These are phyloP conservation scores for Mycena venus DNA, from an alignment of 768 basidiomycete species.

Conservation along the genomic window DNA sequence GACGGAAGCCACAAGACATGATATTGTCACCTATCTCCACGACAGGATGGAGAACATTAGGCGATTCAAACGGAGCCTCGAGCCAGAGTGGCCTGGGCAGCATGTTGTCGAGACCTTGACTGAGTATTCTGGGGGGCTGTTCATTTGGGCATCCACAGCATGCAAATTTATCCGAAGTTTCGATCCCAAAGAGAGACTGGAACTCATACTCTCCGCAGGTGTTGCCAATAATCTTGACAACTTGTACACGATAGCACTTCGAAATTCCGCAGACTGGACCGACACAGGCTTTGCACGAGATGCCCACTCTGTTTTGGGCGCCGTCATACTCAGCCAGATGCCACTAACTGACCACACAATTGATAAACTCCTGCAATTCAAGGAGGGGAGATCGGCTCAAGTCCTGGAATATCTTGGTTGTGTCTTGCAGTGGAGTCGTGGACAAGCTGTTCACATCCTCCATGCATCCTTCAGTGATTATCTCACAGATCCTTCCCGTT, in stretches of 20 bases:
- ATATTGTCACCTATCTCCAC: too few relatives aligned
- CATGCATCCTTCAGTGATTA: conserved; percentile 2
- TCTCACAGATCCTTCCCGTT: not conserved
- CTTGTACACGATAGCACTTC: not conserved
- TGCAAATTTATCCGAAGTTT: conserved; percentile 23
- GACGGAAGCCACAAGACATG: not conserved
- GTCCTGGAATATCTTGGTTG: not conserved
- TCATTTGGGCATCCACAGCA: conserved; percentile 23
- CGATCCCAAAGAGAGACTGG: not conserved
- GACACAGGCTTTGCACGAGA: not conserved
- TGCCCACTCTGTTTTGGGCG: not conserved
- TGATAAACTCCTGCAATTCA: not conserved
- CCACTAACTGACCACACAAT: not conserved
- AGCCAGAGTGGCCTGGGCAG: conserved; percentile 30
- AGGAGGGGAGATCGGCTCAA: not conserved
- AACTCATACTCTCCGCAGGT: not conserved
- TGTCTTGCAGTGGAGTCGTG: not conserved
- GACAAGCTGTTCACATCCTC: not conserved
- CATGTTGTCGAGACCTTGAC: conserved; percentile 17
- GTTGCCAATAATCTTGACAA: not conserved
- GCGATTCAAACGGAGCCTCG: not conserved
- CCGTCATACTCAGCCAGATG: not conserved
- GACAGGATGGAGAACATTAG: not conserved
- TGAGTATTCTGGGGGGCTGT: not conserved
- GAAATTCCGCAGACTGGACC: not conserved